Conservation (phyloP, 805 yeast species). For the Lipomyces spencermartinsiae region DNA sequence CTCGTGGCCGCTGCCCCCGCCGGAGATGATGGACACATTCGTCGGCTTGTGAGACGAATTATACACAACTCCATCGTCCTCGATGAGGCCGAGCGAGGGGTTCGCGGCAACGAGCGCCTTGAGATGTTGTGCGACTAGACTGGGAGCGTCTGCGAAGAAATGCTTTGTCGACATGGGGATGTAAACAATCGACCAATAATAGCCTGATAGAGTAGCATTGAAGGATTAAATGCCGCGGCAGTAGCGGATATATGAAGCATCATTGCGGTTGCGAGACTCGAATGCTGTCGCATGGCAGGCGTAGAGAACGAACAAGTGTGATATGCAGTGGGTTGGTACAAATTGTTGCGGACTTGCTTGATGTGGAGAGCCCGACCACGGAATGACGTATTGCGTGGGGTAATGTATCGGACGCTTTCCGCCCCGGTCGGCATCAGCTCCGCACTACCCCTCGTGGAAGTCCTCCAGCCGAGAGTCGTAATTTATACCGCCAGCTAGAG, state of each 20-base stretch:
- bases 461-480: too few relatives aligned
- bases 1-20: conserved; percentile 97
- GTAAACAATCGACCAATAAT: background rate
- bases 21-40: conserved; percentile 72
- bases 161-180: conserved; percentile 41
- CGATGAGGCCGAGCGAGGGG: conserved; percentile 61
- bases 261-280: background rate
- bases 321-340: background rate
- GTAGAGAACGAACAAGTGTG: background rate
- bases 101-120: conserved; percentile 62
- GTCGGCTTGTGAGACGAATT: conserved; percentile 41
- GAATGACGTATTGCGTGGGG: background rate
- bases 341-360: background rate
- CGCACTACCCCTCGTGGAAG: background rate
- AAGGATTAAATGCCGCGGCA: background rate
- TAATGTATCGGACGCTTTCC: background rate
- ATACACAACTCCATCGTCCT: conserved; percentile 52
- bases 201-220: background rate
- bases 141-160: conserved; percentile 44
- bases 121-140: conserved; percentile 51
- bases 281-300: background rate
- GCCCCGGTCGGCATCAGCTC: background rate
- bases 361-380: background rate
- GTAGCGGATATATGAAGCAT: background rate
- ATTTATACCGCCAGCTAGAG: too few relatives aligned